A percentile compares a stretch with the other conserved stretches of the same genome.
These are phyloP conservation scores for Colletotrichum camelliae DNA, from an alignment of 2,329 filamentous ascomycete species.

Conservation along the genomic window DNA sequence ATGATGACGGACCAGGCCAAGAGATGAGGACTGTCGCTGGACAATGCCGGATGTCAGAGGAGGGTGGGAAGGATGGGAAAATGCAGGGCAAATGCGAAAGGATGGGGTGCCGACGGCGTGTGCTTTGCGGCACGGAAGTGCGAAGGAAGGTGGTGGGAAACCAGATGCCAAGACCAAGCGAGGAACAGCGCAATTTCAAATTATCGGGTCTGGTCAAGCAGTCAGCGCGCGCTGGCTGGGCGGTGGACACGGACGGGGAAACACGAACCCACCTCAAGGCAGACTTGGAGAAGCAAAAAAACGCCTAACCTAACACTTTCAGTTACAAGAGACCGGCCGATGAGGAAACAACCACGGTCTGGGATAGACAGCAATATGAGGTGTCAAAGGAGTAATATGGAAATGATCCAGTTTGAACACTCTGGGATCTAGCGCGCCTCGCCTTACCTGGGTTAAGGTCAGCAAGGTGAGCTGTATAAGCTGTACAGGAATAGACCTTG, in stretches of 20 bases:
- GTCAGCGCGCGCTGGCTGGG: neutral
- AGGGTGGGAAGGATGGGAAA: neutral
- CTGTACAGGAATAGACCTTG: neutral
- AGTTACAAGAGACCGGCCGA: neutral
- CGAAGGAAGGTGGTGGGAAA: neutral
- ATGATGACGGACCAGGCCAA: neutral
- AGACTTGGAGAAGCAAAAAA: constrained; percentile 10
- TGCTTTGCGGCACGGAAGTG: neutral
- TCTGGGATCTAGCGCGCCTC: neutral
- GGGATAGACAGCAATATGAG: neutral
- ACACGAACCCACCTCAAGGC: constrained; percentile 14
- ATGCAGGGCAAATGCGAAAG: neutral
- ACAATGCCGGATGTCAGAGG: neutral
- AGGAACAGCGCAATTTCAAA: constrained; percentile 18
- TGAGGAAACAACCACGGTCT: neutral
- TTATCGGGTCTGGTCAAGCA: constrained; percentile 10
- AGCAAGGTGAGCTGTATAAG: neutral
- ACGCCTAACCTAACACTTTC: constrained; percentile 2
- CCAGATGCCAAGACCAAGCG: constrained; percentile 13
- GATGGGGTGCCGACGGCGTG: neutral
- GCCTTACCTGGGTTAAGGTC: neutral
- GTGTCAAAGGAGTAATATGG: neutral
- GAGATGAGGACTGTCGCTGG: neutral
- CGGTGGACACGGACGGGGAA: neutral
- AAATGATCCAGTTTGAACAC: neutral